Evolutionary conservation across 176 grass and related monocot genomes (phyloP), one percentile per base, ranked within the genome.

Genomic region (Zizania latifolia): DNA sequence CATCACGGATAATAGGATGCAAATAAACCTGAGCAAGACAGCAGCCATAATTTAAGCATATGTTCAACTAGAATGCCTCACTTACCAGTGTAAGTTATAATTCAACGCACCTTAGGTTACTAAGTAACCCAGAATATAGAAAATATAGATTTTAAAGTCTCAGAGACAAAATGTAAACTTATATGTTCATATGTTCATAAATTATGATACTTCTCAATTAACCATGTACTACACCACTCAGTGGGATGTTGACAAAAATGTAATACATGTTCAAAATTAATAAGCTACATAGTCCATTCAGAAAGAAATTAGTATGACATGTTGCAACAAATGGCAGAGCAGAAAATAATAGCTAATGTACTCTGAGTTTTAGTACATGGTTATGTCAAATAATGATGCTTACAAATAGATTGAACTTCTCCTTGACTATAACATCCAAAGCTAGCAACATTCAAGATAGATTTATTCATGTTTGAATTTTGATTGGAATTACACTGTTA

Each of bases 1-100:
- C 83, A 78, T 93, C 90, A 32, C 86, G 86, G 33, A 93, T 75
- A 63, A 93, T 93, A n/a, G 90, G 90, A 64, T 93, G 90, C 76
- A 93, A 81, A 68, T 93, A 93, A 63, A 93, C 86, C 90, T 93
- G 76, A 41, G 48, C n/a, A n/a, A 43, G 23, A 54, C 11, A 56
- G 33, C 35, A 28, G 26, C 0, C 32, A 58, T 24, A 51, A 51
- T 51, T 21, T 51, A 51, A 51, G 46, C 6, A 48, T 46, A 46
- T 48, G 46, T 50, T 50, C 46, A 50, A 10, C 16, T n/a, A 50
- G 17, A n/a, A 50, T 50, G 5, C 17, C 46, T 50, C 13, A 19
- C 43, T 17, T 45, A 16, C 44, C 1, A 50, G 46, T 50, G 17
- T 50, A 50, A n/a, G 17, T 51, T 21, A 51, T 51, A 51, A 11